Conservation (phyloP, 2,329 filamentous ascomycete genomes). For the Tolypocladium capitatum region DNA sequence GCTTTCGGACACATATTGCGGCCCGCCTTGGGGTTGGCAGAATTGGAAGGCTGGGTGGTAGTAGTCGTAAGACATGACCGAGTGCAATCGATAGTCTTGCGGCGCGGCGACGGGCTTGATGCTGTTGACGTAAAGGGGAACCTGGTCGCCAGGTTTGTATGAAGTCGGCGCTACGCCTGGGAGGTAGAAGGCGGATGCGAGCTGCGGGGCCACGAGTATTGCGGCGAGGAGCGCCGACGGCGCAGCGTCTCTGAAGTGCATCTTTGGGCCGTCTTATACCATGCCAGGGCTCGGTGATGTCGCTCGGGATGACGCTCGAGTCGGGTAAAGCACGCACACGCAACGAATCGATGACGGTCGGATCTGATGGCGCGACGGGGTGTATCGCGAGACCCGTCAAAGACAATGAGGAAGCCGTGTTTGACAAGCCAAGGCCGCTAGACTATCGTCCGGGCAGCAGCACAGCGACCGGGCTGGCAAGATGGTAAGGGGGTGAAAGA, state of each 20-base stretch:
- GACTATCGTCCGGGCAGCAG: not conserved
- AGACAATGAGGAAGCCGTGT: not conserved
- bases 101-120: constrained; percentile 73
- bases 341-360: not conserved
- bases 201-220: constrained; percentile 36
- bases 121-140: constrained; percentile 85
- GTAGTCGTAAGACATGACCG: constrained; percentile 94
- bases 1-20: constrained; percentile 64
- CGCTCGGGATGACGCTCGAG: not conserved
- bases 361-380: not conserved
- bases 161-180: constrained; percentile 90
- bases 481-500: not conserved
- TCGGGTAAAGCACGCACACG: not conserved
- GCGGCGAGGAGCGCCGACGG: constrained; percentile 36
- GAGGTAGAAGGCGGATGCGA: constrained; percentile 75
- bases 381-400: not conserved
- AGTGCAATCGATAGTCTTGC: constrained; percentile 69
- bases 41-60: constrained; percentile 82
- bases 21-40: constrained; percentile 65
- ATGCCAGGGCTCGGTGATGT: constrained; percentile 10
- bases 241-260: constrained; percentile 33
- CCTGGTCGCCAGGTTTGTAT: constrained; percentile 65
- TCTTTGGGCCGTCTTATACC: constrained; percentile 17
- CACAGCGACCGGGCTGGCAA: constrained; percentile 1
- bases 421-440: not conserved